phyloP scores from a whole-genome alignment of 805 yeast species.

The Maudiozyma bulderi region DNA sequence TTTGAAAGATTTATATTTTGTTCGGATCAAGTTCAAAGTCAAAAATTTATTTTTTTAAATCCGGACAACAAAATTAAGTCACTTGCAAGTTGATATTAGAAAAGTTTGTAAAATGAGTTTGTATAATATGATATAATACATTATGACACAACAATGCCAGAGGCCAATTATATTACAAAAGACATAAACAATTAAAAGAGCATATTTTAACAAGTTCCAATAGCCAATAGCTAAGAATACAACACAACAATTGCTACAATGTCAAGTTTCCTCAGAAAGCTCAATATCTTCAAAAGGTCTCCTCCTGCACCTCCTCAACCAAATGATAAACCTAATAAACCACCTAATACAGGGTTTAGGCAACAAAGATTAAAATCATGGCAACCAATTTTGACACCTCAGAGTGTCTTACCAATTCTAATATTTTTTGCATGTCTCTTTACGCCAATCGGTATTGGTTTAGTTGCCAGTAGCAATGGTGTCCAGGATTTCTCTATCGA shows the following conservation, averaged over 20 bases:
- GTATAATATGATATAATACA: too few species aligned
- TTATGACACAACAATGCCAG: too few species aligned
- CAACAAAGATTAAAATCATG: slow-evolving; percentile 58
- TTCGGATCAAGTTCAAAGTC: too few species aligned
- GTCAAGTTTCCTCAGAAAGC: slow-evolving; percentile 2
- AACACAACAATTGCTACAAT: background rate
- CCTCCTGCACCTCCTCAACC: background rate
- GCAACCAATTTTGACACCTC: slow-evolving; percentile 87
- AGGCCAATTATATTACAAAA: too few species aligned
- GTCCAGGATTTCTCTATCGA: slow-evolving; percentile 70
- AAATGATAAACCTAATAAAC: slow-evolving; percentile 35
- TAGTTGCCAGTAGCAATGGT: slow-evolving; percentile 64
- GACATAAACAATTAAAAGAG: too few species aligned
- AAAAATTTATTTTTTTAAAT: too few species aligned
- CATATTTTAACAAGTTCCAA: too few species aligned
- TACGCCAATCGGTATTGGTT: slow-evolving; percentile 85
- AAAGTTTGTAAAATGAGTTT: too few species aligned
- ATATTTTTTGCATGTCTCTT: slow-evolving; percentile 66
- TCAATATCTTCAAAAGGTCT: background rate
- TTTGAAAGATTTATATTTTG: too few species aligned
- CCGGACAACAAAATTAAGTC: too few species aligned
- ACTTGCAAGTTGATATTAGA: too few species aligned
- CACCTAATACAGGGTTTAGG: slow-evolving; percentile 70
- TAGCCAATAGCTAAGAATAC: too few species aligned
- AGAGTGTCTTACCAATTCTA: slow-evolving; percentile 78